Evolutionary conservation across 257 asterid genomes (phyloP).

Genomic region (Plantago ovata): DNA sequence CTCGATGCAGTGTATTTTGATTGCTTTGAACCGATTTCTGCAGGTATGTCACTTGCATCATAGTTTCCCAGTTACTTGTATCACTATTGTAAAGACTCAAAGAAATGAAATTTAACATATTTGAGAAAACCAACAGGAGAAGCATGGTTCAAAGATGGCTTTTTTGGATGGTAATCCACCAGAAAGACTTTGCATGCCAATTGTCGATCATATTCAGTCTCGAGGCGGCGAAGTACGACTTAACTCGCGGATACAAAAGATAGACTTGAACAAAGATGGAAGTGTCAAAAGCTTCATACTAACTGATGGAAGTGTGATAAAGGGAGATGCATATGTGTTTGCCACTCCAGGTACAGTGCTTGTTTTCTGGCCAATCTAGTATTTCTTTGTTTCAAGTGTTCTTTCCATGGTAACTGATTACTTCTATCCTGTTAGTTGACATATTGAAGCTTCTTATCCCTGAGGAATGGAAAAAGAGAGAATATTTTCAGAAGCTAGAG

Average conservation of each 20-base stretch:
- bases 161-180: conserved; percentile 99
- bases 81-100: background rate
- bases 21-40: conserved; percentile 91
- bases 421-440: conserved; percentile 49
- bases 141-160: conserved; percentile 98
- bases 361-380: conserved; percentile 9
- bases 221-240: conserved; percentile 77
- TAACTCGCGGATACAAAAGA: conserved; percentile 74
- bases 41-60: conserved; percentile 41
- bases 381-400: background rate
- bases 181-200: conserved; percentile 96
- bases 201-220: conserved; percentile 71
- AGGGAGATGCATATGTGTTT: conserved; percentile 88
- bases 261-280: conserved; percentile 72
- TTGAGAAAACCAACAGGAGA: conserved; percentile 57
- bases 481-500: conserved; percentile 75
- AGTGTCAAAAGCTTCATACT: conserved; percentile 60
- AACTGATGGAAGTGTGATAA: conserved; percentile 50
- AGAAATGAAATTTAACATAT: background rate
- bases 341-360: conserved; percentile 78
- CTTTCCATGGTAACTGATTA: conserved; percentile 16
- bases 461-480: conserved; percentile 79
- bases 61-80: background rate
- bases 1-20: conserved; percentile 92
- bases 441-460: conserved; percentile 86